phyloP scores from a whole-genome alignment of 352 stramenopile genomes.

The Phytophthora aleatoria region DNA sequence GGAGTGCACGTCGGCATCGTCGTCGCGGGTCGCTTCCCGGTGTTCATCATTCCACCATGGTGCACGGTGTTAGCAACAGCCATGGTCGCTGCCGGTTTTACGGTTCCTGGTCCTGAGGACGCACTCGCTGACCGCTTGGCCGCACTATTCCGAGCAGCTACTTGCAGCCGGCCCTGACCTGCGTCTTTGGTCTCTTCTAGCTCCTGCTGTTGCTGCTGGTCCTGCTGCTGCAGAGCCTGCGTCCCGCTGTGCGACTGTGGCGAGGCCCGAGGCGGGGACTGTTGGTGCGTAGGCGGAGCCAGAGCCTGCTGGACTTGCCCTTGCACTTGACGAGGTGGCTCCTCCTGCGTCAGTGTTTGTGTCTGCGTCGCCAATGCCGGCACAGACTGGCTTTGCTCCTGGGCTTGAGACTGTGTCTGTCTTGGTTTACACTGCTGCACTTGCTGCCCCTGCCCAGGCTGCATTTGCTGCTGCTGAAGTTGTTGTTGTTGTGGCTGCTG shows the following conservation, averaged over 20 bases:
- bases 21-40: constrained; percentile 19
- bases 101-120: constrained; percentile 1
- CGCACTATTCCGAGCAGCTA: constrained; percentile 8
- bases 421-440: background rate
- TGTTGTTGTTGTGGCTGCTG: constrained; percentile 20
- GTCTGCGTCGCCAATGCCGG: constrained; percentile 4
- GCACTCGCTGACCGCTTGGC: constrained; percentile 13
- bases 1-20: constrained; percentile 7
- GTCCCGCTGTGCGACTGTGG: constrained; percentile 10
- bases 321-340: constrained; percentile 13
- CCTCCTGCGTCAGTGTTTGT: constrained; percentile 12
- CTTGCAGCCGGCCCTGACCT: constrained; percentile 12
- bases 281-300: constrained; percentile 1
- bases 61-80: constrained; percentile 2
- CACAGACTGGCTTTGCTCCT: constrained; percentile 5
- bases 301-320: constrained; percentile 4
- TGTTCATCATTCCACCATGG: background rate
- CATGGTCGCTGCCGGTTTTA: constrained; percentile 3
- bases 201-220: constrained; percentile 14
- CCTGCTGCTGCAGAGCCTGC: constrained; percentile 20
- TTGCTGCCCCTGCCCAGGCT: background rate
- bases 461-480: constrained; percentile 10
- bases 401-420: constrained; percentile 6
- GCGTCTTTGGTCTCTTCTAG: constrained; percentile 24
- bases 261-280: background rate